Percentiles rank a stretch among this genome's conserved stretches.
phyloP scores from a whole-genome alignment of 129 eudicot species.

The Centaurea solstitialis region DNA sequence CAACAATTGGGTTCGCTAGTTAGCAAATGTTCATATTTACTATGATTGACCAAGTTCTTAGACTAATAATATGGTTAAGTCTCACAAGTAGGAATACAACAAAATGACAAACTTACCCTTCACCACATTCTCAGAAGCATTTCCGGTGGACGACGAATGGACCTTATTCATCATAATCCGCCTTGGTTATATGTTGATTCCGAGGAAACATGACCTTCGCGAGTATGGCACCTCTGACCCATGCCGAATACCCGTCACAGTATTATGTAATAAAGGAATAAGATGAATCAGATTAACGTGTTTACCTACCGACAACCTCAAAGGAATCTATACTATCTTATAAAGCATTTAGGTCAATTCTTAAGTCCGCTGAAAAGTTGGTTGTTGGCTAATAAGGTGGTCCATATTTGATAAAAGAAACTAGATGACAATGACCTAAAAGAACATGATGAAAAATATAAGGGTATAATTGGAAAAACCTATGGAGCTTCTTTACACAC shows the following conservation, averaged over 20 bases:
- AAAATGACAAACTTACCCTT: background rate
- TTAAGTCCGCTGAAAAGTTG: no score
- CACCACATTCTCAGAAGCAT: constrained; percentile 54
- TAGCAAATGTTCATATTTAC: constrained; percentile 22
- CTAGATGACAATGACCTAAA: no score
- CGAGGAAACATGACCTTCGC: constrained; percentile 99
- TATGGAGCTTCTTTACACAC: no score
- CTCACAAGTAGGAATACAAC: constrained; percentile 18
- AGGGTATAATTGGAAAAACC: no score
- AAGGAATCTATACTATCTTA: background rate
- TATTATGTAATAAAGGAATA: constrained; percentile 41
- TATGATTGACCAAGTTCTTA: constrained; percentile 9
- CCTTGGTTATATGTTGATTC: constrained; percentile 94
- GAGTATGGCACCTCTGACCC: constrained; percentile 96
- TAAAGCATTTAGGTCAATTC: background rate
- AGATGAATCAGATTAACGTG: background rate
- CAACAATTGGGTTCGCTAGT: constrained; percentile 21
- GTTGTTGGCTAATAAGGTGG: no score
- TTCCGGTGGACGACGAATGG: constrained; percentile 90
- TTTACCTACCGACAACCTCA: background rate
- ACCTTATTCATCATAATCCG: constrained; percentile 86
- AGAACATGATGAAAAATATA: no score
- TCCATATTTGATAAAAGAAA: no score
- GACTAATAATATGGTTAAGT: constrained; percentile 3
- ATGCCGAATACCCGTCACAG: constrained; percentile 68